Base-by-base conservation (phyloP, 306 rosid genomes). In the Cajanus cajan region DNA sequence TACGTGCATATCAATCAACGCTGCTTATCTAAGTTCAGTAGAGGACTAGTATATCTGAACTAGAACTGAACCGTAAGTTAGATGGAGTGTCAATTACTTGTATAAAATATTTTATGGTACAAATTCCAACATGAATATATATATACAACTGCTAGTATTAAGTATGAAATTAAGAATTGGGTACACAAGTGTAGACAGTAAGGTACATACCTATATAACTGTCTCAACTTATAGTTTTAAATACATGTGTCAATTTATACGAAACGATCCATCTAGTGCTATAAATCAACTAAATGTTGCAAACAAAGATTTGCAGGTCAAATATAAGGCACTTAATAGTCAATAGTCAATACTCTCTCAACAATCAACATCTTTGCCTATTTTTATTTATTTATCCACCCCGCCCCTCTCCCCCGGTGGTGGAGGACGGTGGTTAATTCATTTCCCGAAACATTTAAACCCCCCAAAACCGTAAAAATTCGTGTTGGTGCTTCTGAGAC, bases 11-110 rank as follows among this genome's bases (percentile, higher is more conserved):
- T 40, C 47, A 63, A 52, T 71, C 15, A 65, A 62, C 25, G 75
- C 70, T 71, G 6, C 79, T 62, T 77, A 33, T 77, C 86, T 48
- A 41, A 62, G 63, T 82, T 82, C 6, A 66, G 41, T 34, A 50
- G 37, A 62, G 54, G 21, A 48, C 12, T 6, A 1, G 11, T 55
- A 4, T 6, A 28, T 28, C 40, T 28, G 2, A 19, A 24, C 37
- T 12, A 16, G 2, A 19, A 24, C 37, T 12, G 36, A 61, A 31
- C 15, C 0, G 63, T 15, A 25, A 61, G 19, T 67, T 11, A 16
- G 71, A 21, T 66, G 0, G 16, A 37, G 51, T 66, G 71, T 39
- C 34, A 66, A 39, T 16, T 28, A 28, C 2, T 3, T 1, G 31
- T 39, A 9, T 6, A 57, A 15, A 4, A 61, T 61, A 18, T 22